Base-by-base conservation (phyloP, 768 basidiomycete genomes). In the Albatrellus ellisii region DNA sequence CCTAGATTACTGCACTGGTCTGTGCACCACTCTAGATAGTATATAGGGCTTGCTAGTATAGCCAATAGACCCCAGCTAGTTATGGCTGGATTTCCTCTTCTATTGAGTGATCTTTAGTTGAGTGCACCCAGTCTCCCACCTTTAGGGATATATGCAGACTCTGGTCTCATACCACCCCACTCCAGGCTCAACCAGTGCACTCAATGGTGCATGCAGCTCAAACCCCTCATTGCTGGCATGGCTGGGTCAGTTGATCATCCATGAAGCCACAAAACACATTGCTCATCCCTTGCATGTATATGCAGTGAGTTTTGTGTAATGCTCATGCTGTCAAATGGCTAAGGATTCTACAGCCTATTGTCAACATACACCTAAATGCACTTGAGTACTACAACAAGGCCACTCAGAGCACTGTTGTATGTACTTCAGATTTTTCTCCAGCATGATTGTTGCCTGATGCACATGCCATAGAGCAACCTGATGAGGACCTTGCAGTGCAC, bases 271-370 rank as follows among this genome's bases (percentile, higher is more conserved):
- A 15, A 88, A 88, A 57, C 66, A 67, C 26, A 72, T 84, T 46
- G 79, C 84, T 2, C 83, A 90, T 60, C 82, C 87, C 1, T 67
- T 68, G n/a, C 65, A 71, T 4, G 54, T 77, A 20, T 88, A 88
- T 54, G 75, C 79, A 51, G 84, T 83, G 39, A 18, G 63, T 49
- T 26, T 18, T 12, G 6, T 10, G n/a, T 10, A 14, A 4, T 7
- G 6, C 25, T 17, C 15, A 7, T 10, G 18, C 11, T 15, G 21
- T 29, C 18, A 14, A 39, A 12, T 12, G 12, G n/a, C 8, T 10
- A 14, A n/a, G 39, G 25, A 11, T 2, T 45, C 17, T 47, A 12
- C 29, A 86, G 79, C 73, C 78, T 14, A 64, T 81, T 2, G 64
- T 85, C 14, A 79, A 79, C n/a, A 88, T 79, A 0, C 87, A 89